phyloP scores from a whole-genome alignment of 176 grass and related monocot genomes.

The Canna indica region DNA sequence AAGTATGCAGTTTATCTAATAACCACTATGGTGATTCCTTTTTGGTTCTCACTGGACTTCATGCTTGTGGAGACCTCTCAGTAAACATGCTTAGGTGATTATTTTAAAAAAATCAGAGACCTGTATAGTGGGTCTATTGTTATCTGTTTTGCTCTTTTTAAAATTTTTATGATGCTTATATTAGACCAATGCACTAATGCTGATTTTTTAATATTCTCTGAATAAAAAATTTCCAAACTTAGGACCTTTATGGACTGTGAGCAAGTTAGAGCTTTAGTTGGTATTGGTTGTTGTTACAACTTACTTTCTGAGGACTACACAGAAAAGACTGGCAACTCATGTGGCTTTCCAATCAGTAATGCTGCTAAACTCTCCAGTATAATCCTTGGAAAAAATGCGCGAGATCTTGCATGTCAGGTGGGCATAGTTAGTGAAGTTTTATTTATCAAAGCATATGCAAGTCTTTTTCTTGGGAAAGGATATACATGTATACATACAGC shows the following conservation, averaged over 20 bases:
- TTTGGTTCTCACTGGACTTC: constrained; percentile 78
- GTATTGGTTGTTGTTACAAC: constrained; percentile 84
- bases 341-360: constrained; percentile 76
- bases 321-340: constrained; percentile 22
- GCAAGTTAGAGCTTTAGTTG: constrained; percentile 64
- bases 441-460: background rate
- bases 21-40: constrained; percentile 3
- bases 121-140: background rate
- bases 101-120: background rate
- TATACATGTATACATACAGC: background rate
- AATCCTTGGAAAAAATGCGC: constrained; percentile 63
- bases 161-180: background rate
- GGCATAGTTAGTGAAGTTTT: background rate
- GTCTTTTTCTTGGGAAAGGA: background rate
- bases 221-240: constrained; percentile 16
- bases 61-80: constrained; percentile 96
- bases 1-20: background rate
- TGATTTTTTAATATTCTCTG: constrained; percentile 2
- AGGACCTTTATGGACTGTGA: constrained; percentile 66
- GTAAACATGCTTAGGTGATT: constrained; percentile 92
- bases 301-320: constrained; percentile 58
- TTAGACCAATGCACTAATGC: background rate
- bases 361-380: constrained; percentile 38
- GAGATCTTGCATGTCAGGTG: constrained; percentile 91
- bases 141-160: background rate